Evolutionary conservation across 345 rosid species (phyloP), one percentile per base, ranked within the genome.

Genomic region (Citrus medica): DNA sequence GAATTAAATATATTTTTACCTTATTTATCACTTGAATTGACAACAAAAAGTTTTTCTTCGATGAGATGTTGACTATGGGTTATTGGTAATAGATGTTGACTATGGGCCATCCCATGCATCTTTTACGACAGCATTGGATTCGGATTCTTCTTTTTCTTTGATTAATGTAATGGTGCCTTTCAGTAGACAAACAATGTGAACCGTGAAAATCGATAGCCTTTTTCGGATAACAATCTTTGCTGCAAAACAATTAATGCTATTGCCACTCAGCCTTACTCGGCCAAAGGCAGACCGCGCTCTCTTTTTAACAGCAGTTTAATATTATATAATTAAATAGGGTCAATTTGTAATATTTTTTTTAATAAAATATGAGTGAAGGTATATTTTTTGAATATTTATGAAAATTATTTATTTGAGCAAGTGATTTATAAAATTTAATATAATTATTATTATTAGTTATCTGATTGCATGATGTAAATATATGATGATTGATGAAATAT

Each of bases 351-450:
- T 5, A 0, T 33, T 5, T 33, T 4, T 33, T 33, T 4, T 32
- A 0, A 0, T 30, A 0, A 32, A 32, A 32, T 32, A 32, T 32
- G 5, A 4, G 5, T 32, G 5, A 0, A 4, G 1, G 0, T 1
- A 33, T 0, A 33, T 4, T 0, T 5, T 7, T 33, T 0, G 0
- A 33, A 33, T 33, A 4, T 33, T 33, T 33, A 33, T 4, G 6
- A 5, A 1, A 33, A 0, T 33, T 33, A 33, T 5, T 33, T 33
- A 1, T 33, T 0, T 33, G 1, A 5, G 7, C 0, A 0, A 33
- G 1, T 33, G 1, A 1, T 33, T 33, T 33, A 33, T 33, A 33
- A 4, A 33, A 33, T 33, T 33, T 33, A 33, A 33, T 33, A 1
- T 0, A 33, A 4, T 4, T 4, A 4, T 33, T 33, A 4, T 33